phyloP scores from a whole-genome alignment of 2,329 filamentous ascomycete species.

The Penicillium sp. region DNA sequence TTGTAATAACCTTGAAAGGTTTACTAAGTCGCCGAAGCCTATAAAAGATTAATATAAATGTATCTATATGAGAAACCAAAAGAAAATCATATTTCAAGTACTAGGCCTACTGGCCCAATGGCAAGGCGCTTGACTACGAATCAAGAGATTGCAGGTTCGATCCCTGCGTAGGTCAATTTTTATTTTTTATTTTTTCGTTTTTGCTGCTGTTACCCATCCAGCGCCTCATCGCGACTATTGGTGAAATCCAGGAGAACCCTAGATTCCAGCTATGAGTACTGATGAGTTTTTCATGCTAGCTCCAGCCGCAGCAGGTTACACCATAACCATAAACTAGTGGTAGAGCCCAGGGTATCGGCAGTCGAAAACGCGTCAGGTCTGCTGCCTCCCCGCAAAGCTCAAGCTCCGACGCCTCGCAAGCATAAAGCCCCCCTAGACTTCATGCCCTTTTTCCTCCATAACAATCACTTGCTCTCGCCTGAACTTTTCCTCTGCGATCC shows the following conservation, averaged over 20 bases:
- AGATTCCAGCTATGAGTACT: too few species aligned
- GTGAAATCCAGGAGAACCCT: too few species aligned
- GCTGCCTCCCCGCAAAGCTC: conserved; percentile 15
- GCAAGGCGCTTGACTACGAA: conserved; percentile 31
- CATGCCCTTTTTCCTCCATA: neutral
- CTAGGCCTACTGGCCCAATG: conserved; percentile 28
- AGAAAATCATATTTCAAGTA: neutral
- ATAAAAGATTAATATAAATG: too few species aligned
- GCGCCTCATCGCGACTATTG: too few species aligned
- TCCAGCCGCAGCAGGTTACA: neutral
- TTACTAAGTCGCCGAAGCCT: too few species aligned
- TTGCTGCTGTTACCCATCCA: too few species aligned
- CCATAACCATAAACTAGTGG: neutral
- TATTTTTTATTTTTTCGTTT: too few species aligned
- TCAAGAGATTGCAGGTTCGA: conserved; percentile 58
- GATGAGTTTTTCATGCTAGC: too few species aligned
- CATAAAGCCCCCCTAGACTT: neutral
- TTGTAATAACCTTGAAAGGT: neutral
- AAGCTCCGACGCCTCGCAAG: neutral
- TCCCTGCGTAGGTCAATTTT: conserved; percentile 6
- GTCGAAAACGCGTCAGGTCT: conserved; percentile 17
- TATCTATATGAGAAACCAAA: too few species aligned
- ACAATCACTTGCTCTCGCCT: neutral
- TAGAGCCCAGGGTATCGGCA: neutral
- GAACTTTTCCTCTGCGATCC: neutral